Evolutionary conservation across 345 rosid genomes (phyloP).

Genomic region (Pistacia integerrima): DNA sequence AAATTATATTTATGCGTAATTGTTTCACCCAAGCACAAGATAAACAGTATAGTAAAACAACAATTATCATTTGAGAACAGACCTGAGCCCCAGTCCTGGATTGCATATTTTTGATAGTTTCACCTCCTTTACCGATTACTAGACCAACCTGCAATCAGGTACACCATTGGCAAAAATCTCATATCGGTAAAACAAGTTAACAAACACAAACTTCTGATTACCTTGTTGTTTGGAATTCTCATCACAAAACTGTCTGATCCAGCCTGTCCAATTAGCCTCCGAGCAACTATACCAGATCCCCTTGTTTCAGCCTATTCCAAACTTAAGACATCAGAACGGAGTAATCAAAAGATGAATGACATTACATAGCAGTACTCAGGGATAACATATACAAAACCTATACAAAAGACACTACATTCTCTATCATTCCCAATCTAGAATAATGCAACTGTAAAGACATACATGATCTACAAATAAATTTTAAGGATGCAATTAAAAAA

Average conservation of each 20-base stretch:
- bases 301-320: conserved; percentile 86
- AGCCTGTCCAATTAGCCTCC: conserved; percentile 73
- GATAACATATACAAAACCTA: not conserved
- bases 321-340: not conserved
- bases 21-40: not conserved
- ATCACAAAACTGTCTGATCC: conserved; percentile 77
- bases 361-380: not conserved
- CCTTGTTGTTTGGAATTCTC: conserved; percentile 92
- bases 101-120: conserved; percentile 96
- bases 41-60: not conserved
- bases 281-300: conserved; percentile 73
- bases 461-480: not conserved
- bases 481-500: not conserved
- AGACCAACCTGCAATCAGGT: conserved; percentile 80
- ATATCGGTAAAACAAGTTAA: conserved; percentile 14
- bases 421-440: not conserved
- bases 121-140: conserved; percentile 99
- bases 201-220: conserved; percentile 26
- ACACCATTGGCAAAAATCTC: conserved; percentile 27
- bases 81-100: conserved; percentile 97
- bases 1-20: not conserved
- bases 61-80: conserved; percentile 4
- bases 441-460: not conserved
- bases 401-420: not conserved
- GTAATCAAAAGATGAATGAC: not conserved